These are phyloP conservation scores for Ochetophila trinervis DNA, from an alignment of 306 rosid genomes.

Conservation along the genomic window DNA sequence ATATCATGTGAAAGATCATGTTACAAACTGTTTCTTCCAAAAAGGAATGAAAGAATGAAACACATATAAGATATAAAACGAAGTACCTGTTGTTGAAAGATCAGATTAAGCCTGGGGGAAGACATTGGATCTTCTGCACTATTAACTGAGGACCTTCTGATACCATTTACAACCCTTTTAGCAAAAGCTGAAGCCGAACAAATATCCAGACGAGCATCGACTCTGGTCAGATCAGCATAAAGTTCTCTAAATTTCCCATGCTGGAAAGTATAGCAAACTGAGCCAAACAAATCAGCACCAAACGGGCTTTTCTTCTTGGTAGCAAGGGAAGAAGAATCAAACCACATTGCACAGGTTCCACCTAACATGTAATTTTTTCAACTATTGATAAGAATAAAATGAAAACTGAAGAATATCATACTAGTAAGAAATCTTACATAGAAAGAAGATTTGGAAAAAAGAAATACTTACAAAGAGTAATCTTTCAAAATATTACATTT, in stretches of 20 bases:
- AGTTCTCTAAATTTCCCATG: slow-evolving; percentile 58
- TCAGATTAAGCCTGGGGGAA: slow-evolving; percentile 70
- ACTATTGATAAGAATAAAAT: slow-evolving; percentile 9
- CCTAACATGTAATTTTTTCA: slow-evolving; percentile 29
- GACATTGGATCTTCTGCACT: slow-evolving; percentile 40
- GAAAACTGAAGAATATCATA: neutral
- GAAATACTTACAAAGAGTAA: too few species aligned
- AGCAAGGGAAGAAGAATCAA: neutral
- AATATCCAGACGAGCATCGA: slow-evolving; percentile 78
- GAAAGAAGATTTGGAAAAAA: too few species aligned
- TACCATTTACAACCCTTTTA: slow-evolving; percentile 52
- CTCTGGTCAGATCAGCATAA: slow-evolving; percentile 64
- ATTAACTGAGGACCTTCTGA: slow-evolving; percentile 38
- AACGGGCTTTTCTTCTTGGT: slow-evolving; percentile 38
- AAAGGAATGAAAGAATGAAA: neutral
- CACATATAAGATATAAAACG: neutral
- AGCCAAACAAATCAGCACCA: slow-evolving; percentile 65
- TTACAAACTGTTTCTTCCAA: too few species aligned
- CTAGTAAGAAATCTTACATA: too few species aligned
- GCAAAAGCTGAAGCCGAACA: slow-evolving; percentile 66
- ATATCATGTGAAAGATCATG: too few species aligned
- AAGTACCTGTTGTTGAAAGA: slow-evolving; percentile 86
- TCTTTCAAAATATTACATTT: too few species aligned
- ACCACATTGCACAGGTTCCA: slow-evolving; percentile 46
- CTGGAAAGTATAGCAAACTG: slow-evolving; percentile 71